Conservation (phyloP, 257 asterid species). For the Jacaranda mimosifolia region DNA sequence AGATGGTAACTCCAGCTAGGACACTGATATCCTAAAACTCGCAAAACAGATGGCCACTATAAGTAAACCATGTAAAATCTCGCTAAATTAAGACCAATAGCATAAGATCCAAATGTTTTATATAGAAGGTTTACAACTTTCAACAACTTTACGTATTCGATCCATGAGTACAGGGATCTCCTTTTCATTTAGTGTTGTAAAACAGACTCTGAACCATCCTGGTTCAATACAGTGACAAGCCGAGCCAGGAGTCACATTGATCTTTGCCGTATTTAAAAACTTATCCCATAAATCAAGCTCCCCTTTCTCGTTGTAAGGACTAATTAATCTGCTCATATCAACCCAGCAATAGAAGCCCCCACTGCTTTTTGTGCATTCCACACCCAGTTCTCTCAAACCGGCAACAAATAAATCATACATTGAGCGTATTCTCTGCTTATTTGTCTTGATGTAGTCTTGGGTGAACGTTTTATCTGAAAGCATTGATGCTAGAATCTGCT, state of each 20-base stretch:
- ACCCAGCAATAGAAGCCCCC: slow-evolving; percentile 95
- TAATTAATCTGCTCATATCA: slow-evolving; percentile 86
- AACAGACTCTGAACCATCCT: slow-evolving; percentile 97
- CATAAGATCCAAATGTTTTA: slow-evolving; percentile 45
- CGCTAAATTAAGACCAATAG: slow-evolving; percentile 37
- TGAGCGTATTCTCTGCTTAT: slow-evolving; percentile 62
- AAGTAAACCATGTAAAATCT: slow-evolving; percentile 40
- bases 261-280: slow-evolving; percentile 72
- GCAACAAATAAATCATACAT: slow-evolving; percentile 66
- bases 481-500: slow-evolving; percentile 74
- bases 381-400: slow-evolving; percentile 69
- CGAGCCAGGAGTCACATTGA: slow-evolving; percentile 87
- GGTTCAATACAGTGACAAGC: slow-evolving; percentile 98
- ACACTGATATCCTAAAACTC: slow-evolving; percentile 23
- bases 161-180: slow-evolving; percentile 78
- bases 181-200: slow-evolving; percentile 62
- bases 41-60: slow-evolving; percentile 30
- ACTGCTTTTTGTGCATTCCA: slow-evolving; percentile 70
- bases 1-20: slow-evolving; percentile 15
- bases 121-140: slow-evolving; percentile 71
- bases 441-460: slow-evolving; percentile 59
- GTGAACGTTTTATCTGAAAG: slow-evolving; percentile 77
- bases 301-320: slow-evolving; percentile 83
- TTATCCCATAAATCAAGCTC: slow-evolving; percentile 95
- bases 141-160: slow-evolving; percentile 72